Conservation (phyloP, 768 basidiomycete genomes). For the Trametes meyenii region DNA sequence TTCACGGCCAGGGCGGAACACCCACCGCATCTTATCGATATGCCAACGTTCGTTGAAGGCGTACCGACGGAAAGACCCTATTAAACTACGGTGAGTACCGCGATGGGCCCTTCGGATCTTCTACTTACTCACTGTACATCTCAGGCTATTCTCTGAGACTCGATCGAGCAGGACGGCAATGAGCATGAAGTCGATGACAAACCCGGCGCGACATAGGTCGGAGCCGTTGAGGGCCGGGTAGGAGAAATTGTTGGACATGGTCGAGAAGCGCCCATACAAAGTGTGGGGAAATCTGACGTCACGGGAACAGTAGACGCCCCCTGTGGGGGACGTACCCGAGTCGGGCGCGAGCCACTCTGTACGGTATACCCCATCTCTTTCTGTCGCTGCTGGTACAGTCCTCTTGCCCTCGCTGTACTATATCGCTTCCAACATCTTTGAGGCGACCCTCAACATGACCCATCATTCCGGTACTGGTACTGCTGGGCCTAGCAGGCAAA, state of each 20-base stretch:
- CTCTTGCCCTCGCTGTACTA: slow-evolving; percentile 10
- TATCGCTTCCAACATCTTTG: neutral
- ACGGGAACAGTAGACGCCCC: slow-evolving; percentile 10
- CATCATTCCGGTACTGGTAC: neutral
- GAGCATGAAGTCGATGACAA: no score
- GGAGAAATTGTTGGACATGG: no score
- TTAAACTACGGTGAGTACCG: no score
- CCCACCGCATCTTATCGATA: neutral
- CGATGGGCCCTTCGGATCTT: no score
- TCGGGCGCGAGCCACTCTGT: neutral
- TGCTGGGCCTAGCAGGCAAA: neutral
- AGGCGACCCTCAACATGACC: neutral
- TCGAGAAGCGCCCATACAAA: no score
- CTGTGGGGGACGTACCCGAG: neutral
- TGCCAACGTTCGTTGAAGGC: neutral
- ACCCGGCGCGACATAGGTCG: no score
- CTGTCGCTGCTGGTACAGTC: slow-evolving; percentile 14
- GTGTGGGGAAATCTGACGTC: slow-evolving; percentile 12
- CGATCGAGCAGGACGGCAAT: no score
- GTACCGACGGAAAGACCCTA: no score
- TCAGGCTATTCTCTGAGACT: no score
- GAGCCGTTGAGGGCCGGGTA: no score
- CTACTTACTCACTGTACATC: no score
- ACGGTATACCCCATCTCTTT: slow-evolving; percentile 2
- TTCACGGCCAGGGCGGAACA: neutral